phyloP scores from a whole-genome alignment of 352 stramenopile genomes.

The Globisporangium abappressorium region DNA sequence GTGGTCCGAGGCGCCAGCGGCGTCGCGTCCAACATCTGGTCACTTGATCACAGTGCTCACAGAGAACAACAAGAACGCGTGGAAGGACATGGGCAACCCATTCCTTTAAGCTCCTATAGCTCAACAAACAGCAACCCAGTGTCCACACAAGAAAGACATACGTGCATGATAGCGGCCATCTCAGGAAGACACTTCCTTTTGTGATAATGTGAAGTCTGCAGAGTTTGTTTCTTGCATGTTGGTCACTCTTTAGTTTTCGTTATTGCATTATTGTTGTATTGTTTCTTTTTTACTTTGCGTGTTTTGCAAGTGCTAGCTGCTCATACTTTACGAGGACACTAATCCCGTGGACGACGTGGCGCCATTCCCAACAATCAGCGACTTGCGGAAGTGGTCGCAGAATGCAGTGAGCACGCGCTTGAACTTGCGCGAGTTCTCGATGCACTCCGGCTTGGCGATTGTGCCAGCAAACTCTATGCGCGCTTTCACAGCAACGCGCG shows the following conservation, averaged over 20 bases:
- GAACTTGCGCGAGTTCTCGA: conserved; percentile 80
- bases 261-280: conserved; percentile 5
- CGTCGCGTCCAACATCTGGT: conserved; percentile 49
- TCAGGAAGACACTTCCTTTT: neutral
- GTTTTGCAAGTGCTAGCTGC: neutral
- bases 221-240: neutral
- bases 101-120: conserved; percentile 37
- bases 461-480: conserved; percentile 54
- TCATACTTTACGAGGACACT: conserved; percentile 18
- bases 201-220: neutral
- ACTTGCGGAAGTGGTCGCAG: conserved; percentile 77
- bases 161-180: neutral
- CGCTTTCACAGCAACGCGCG: conserved; percentile 49
- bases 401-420: conserved; percentile 72
- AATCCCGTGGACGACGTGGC: conserved; percentile 10
- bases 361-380: conserved; percentile 18
- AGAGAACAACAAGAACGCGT: conserved; percentile 50
- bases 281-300: conserved; percentile 2
- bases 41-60: conserved; percentile 75
- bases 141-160: neutral
- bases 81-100: conserved; percentile 64
- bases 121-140: neutral
- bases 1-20: conserved; percentile 44
- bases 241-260: conserved; percentile 3
- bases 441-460: conserved; percentile 57